Percentiles rank a stretch among this genome's conserved stretches.
Evolutionary conservation across 352 stramenopile species (phyloP).

Genomic region (Thraustochytrium sp.): DNA sequence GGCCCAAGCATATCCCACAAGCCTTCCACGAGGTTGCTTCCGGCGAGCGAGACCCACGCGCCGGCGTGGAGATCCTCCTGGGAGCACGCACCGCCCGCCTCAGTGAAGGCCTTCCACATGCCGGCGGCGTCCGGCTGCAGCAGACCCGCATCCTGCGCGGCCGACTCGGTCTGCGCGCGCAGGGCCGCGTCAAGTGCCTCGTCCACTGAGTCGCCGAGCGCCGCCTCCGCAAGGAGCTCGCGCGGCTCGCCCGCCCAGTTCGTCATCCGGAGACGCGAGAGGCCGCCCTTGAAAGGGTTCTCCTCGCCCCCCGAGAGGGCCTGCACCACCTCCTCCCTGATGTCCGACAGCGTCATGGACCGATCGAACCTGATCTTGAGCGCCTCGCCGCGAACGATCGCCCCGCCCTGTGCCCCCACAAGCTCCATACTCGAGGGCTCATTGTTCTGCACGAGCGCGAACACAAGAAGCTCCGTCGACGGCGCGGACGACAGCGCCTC

Average conservation of each 20-base stretch:
- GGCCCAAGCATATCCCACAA: not conserved
- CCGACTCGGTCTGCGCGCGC: not conserved
- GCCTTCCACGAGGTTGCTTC: not conserved
- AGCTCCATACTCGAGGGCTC: not conserved
- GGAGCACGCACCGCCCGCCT: not conserved
- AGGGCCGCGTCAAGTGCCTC: not conserved
- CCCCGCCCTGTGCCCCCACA: not conserved
- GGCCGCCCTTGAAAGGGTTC: not conserved
- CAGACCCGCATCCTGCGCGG: not conserved
- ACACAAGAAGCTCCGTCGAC: no score
- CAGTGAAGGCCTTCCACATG: not conserved
- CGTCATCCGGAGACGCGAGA: not conserved
- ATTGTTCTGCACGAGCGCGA: not conserved
- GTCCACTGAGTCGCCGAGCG: not conserved
- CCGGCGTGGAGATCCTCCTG: not conserved
- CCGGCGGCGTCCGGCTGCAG: not conserved
- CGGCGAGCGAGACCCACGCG: not conserved
- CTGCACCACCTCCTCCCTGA: not conserved
- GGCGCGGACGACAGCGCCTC: no score
- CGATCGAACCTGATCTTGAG: not conserved
- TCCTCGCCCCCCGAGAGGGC: not conserved
- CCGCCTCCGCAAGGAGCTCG: not conserved
- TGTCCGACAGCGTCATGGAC: not conserved
- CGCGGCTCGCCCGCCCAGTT: slow-evolving; percentile 8
- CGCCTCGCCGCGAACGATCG: not conserved